Evolutionary conservation across 805 yeast genomes (phyloP), one percentile per base, ranked within the genome.

Genomic region (Pichia gijzeniarum): DNA sequence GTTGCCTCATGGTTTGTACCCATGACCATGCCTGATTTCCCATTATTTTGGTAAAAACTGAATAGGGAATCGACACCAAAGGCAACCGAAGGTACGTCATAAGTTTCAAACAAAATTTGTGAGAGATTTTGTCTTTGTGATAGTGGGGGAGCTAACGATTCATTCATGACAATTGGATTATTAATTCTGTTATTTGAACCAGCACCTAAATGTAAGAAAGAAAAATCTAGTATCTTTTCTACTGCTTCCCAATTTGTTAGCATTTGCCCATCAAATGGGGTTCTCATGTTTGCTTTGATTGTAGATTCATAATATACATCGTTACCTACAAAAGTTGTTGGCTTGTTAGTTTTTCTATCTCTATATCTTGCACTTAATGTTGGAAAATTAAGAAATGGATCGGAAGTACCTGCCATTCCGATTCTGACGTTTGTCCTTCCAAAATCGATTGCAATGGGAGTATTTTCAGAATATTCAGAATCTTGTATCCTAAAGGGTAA

Each of bases 191-290:
- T 76, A 1, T 63, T 48, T 0, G 78, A 67, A 7, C 56, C 57
- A 2, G 88, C 93, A 3, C 91, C 84, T 40, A 91, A 58, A 61
- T 87, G 95, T 49, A 79, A 75, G 59, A 93, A 83, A 0, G 89
- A 71, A 59, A 89, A 93, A 63, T 91, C 98, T 41, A 93, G 60
- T 43, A 91, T 76, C 47, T 73, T 76, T 60, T 93, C 99, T 2
- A 83, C 74, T 47, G 82, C 76, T 47, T 93, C 98, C 98, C 98
- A 95, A 61, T 90, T 95, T 21, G 95, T 82, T 31, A 93, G 70
- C 53, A 88, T 68, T 4, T 86, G 76, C 0, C 95, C 96, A 62
- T 93, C 99, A 59, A 76, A 91, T 0, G 97, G 96, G 4, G 86
- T 70, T 55, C 77, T 80, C 30, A 86, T 75, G 44, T 82, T 81